A percentile compares a stretch with the other conserved stretches of the same genome.
These are phyloP conservation scores for Neurospora discreta DNA, from an alignment of 495 filamentous ascomycete genomes.

Conservation along the genomic window DNA sequence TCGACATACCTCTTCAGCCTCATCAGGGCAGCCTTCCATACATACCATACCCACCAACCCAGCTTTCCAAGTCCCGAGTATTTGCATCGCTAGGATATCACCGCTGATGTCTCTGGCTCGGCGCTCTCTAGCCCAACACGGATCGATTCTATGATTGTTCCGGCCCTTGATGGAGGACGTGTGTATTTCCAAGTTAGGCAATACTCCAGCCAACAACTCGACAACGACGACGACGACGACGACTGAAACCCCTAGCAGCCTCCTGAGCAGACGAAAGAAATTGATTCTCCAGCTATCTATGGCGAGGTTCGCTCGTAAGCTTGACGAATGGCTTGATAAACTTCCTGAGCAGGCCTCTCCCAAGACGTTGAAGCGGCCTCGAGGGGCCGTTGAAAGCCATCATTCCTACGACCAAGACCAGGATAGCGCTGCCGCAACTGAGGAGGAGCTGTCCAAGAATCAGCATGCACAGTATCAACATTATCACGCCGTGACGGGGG, in stretches of 20 bases:
- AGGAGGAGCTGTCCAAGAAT: neutral
- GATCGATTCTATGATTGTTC: conserved; percentile 11
- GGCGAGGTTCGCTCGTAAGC: conserved; percentile 11
- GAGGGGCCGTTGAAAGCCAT: conserved; percentile 4
- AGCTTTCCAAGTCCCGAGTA: conserved; percentile 1
- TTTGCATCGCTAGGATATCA: neutral
- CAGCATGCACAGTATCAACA: neutral
- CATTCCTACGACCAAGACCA: neutral
- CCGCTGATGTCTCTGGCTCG: conserved; percentile 20
- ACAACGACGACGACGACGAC: neutral
- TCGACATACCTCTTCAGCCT: neutral
- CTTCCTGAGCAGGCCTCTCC: neutral
- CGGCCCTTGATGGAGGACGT: conserved; percentile 16
- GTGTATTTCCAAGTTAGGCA: conserved; percentile 13
- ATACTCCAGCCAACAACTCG: conserved; percentile 8
- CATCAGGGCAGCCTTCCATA: neutral
- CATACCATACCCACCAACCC: neutral
- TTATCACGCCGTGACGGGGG: neutral
- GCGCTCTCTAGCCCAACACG: conserved; percentile 11
- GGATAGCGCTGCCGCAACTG: neutral
- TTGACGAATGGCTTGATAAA: conserved; percentile 20
- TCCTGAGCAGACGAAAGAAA: conserved; percentile 18
- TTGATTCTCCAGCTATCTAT: conserved; percentile 21
- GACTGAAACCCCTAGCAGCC: conserved; percentile 5
- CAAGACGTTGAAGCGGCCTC: conserved; percentile 4